Evolutionary conservation across 768 basidiomycete genomes (phyloP).

Genomic region (Sporobolomyces phaffii): DNA sequence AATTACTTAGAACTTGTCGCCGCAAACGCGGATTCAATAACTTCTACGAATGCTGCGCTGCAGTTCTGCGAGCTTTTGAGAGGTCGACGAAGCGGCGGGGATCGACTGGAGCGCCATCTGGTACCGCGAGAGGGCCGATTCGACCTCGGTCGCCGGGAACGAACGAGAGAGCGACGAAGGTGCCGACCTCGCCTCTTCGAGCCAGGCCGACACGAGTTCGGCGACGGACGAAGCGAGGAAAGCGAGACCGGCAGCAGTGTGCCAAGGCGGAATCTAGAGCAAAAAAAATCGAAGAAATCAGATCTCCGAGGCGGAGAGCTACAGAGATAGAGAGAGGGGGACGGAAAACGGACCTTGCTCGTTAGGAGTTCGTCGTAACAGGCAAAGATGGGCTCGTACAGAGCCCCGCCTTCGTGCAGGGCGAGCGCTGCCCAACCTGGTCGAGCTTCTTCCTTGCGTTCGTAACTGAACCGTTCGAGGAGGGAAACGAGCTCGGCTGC

Average conservation of each 20-base stretch:
- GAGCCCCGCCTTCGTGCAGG: slow-evolving; percentile 72
- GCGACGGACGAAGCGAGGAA: slow-evolving; percentile 45
- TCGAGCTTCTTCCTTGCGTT: slow-evolving; percentile 56
- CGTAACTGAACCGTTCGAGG: slow-evolving; percentile 66
- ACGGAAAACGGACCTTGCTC: slow-evolving; percentile 59
- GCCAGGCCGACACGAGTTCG: slow-evolving; percentile 43
- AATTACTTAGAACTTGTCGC: no score
- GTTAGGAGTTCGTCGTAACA: slow-evolving; percentile 79
- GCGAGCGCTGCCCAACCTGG: slow-evolving; percentile 77
- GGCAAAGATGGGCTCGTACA: slow-evolving; percentile 75
- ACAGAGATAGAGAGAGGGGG: neutral
- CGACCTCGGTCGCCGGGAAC: slow-evolving; percentile 46
- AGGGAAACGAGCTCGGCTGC: slow-evolving; percentile 69
- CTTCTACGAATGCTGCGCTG: slow-evolving; percentile 29
- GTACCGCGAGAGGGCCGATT: slow-evolving; percentile 31
- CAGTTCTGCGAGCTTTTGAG: slow-evolving; percentile 27
- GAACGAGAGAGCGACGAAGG: slow-evolving; percentile 19
- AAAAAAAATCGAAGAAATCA: no score
- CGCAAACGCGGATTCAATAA: no score
- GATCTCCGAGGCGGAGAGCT: neutral
- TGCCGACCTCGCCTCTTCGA: slow-evolving; percentile 32
- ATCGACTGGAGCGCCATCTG: slow-evolving; percentile 29
- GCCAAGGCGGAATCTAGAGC: slow-evolving; percentile 38
- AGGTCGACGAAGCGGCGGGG: neutral
- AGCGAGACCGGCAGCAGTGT: slow-evolving; percentile 40